Base-by-base conservation (phyloP, 306 rosid genomes). In the Sindora glabra region DNA sequence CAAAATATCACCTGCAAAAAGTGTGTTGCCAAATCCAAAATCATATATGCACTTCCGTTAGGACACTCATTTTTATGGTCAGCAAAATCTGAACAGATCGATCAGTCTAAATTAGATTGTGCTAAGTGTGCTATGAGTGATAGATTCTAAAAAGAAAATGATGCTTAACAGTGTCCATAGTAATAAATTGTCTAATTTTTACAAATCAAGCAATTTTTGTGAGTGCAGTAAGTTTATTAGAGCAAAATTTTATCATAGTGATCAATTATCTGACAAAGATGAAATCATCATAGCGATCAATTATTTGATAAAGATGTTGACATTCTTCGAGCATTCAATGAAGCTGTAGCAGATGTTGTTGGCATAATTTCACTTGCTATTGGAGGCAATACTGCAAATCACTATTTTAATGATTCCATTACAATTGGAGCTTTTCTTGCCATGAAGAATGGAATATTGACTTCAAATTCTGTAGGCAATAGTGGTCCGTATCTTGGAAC, bases 391-490 rank as follows among this genome's bases (percentile, higher is more conserved):
- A 0, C 0, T 16, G 0, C 57, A 4, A 0, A 37, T 14, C 10
- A 26, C 26, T 80, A 72, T 61, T 72, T 80, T 47, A 12, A 51
- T 0, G 53, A 65, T 22, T 0, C 66, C 13, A 37, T 37, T 15
- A 44, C 81, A 13, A 80, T 80, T 23, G 86, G 82, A 49, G 62
- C 82, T 24, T 80, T n/a, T 52, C 86, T 76, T 27, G 71, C 82
- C 21, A 47, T 69, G 65, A 65, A 26, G 24, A 56, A 50, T 2
- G 77, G 79, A 1, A 76, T 76, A 10, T 21, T 76, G 33, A 77
- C 80, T 7, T 81, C 86, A 1, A 50, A 2, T 4, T 30, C 80
- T 3, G 80, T 75, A 0, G 80, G 82, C 10, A 81, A 77, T 15
- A 0, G 3, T 0, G 80, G 83, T 3, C 80, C 83, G 3, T 6